phyloP scores from a whole-genome alignment of 495 filamentous ascomycete genomes.

The Lichenothelia convexa region DNA sequence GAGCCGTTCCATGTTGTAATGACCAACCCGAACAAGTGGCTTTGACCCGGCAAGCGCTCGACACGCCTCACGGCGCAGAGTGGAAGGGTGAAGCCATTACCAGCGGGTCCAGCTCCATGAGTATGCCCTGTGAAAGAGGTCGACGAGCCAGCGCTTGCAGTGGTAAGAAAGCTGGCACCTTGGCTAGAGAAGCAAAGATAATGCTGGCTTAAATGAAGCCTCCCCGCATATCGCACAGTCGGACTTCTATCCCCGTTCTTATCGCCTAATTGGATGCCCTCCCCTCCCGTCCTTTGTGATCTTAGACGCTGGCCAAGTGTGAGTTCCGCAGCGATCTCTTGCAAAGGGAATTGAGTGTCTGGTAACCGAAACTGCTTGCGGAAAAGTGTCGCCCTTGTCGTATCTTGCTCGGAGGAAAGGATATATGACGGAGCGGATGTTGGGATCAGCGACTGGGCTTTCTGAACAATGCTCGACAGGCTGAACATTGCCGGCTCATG shows the following conservation, averaged over 20 bases:
- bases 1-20: constrained; percentile 93
- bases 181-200: constrained; percentile 94
- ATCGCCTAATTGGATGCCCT: constrained; percentile 33
- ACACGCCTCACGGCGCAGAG: constrained; percentile 80
- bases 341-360: constrained; percentile 72
- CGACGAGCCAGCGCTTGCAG: constrained; percentile 55
- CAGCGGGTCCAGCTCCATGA: constrained; percentile 77
- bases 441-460: constrained; percentile 87
- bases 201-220: constrained; percentile 80
- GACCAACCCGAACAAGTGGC: constrained; percentile 75
- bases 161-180: constrained; percentile 65
- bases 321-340: constrained; percentile 91
- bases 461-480: constrained; percentile 77
- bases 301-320: too few relatives aligned
- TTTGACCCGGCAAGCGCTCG: constrained; percentile 78
- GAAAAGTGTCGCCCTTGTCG: constrained; percentile 83
- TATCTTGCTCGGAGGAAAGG: constrained; percentile 47
- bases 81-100: constrained; percentile 93
- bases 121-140: constrained; percentile 73
- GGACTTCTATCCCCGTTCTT: constrained; percentile 39
- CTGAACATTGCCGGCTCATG: constrained; percentile 66
- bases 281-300: constrained; percentile 23
- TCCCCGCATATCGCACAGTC: constrained; percentile 80
- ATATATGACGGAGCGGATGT: constrained; percentile 48
- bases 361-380: constrained; percentile 92